Evolutionary conservation across 139 green algal genomes (phyloP), one percentile per base, ranked within the genome.

Genomic region (Chlamydomonas asymmetrica): DNA sequence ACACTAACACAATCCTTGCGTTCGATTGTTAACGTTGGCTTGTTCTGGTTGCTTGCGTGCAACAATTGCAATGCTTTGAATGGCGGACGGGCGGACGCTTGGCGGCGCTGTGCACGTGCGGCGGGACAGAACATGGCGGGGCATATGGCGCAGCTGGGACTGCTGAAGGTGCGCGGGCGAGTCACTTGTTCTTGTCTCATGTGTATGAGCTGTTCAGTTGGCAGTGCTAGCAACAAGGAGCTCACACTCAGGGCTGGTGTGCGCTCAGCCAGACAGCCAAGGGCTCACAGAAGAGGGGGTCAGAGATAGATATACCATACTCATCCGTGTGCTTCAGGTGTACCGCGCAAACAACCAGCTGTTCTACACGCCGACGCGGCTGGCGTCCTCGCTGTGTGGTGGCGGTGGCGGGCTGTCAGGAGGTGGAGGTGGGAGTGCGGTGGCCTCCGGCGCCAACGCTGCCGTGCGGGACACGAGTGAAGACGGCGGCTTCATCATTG

Each of bases 141-240:
- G 4, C 85, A 96, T 79, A 87, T 95, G 81, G 78, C 82, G 34
- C 92, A 95, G 74, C 82, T 97, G 63, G 91, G 92, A 18, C 82
- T 96, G 48, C 81, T 97, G 66, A 71, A 54, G 69, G 69, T 75
- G 69, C 45, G 32, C 32, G 23, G 48, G 74, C 7, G 31, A 65
- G 45, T 39, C 29, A 7, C 29, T 16, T 16, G 60, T 34, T 54
- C 8, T 54, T 56, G 37, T 54, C 22, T 56, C 8, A 23, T 8
- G n/a, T 52, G 38, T n/a, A n/a, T n/a, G n/a, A n/a, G n/a, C n/a
- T n/a, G n/a, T n/a, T n/a, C n/a, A n/a, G n/a, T n/a, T n/a, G n/a
- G n/a, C n/a, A n/a, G n/a, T n/a, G n/a, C n/a, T n/a, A n/a, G n/a
- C n/a, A n/a, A n/a, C n/a, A n/a, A n/a, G n/a, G n/a, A n/a, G n/a